Conservation (phyloP, 441 rosid species). For the Gossypium gossypioides region DNA sequence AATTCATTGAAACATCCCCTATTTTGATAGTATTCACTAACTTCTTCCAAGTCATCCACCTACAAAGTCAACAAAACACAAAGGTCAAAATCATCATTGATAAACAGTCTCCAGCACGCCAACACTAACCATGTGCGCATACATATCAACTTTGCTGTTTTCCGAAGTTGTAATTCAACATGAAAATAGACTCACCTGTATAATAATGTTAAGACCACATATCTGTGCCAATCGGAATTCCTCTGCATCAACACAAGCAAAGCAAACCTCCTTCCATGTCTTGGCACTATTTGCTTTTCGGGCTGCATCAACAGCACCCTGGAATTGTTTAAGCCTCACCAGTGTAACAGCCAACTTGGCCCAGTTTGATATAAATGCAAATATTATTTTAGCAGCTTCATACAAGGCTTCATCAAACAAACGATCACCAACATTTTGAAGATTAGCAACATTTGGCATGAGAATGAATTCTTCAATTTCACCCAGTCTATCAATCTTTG, state of each 20-base stretch:
- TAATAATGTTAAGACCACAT: conserved; percentile 88
- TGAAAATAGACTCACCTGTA: conserved; percentile 50
- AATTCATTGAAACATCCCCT: conserved; percentile 94
- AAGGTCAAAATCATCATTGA: neutral
- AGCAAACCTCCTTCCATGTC: conserved; percentile 99
- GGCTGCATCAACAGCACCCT: conserved; percentile 99
- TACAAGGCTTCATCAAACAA: conserved; percentile 76
- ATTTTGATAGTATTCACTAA: conserved; percentile 94
- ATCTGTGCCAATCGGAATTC: conserved; percentile 98
- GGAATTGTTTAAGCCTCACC: conserved; percentile 88
- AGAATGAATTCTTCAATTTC: conserved; percentile 95
- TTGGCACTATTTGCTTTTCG: conserved; percentile 97
- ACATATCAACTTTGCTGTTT: neutral
- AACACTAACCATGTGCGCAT: neutral
- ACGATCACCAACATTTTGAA: conserved; percentile 92
- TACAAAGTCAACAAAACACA: conserved; percentile 13
- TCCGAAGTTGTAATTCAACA: neutral
- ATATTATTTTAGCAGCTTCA: conserved; percentile 94
- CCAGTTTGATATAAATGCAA: conserved; percentile 95
- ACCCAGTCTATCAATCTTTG: conserved; percentile 87
- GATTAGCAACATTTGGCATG: conserved; percentile 96
- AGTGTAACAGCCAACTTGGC: conserved; percentile 93
- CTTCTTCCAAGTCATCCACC: conserved; percentile 99
- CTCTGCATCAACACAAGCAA: conserved; percentile 99
- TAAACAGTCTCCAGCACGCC: neutral